A percentile compares a stretch with the other conserved stretches of the same genome.
Conservation (phyloP, 2,329 filamentous ascomycete species). For the Rhynchosporium secalis region DNA sequence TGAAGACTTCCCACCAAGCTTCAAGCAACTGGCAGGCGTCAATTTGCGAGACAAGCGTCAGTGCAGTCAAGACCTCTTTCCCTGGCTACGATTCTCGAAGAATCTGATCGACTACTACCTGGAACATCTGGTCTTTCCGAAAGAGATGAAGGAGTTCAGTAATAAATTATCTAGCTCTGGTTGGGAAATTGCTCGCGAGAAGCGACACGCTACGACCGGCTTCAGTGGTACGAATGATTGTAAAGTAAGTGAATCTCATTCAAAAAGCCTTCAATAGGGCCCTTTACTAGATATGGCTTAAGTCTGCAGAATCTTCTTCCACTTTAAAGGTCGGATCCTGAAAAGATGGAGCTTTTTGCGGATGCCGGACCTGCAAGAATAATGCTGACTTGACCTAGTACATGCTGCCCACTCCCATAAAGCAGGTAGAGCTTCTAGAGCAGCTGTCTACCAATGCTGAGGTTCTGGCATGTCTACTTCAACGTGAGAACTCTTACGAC, state of each 20-base stretch:
- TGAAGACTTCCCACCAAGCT: slow-evolving; percentile 40
- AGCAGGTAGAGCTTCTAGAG: slow-evolving; percentile 53
- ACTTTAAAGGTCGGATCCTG: not conserved
- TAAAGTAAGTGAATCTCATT: slow-evolving; percentile 5
- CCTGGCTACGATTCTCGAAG: slow-evolving; percentile 52
- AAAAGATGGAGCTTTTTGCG: not conserved
- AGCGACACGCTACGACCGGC: slow-evolving; percentile 57
- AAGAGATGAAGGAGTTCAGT: slow-evolving; percentile 62
- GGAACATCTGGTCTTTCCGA: slow-evolving; percentile 57
- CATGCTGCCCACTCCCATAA: slow-evolving; percentile 40
- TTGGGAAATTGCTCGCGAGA: slow-evolving; percentile 58
- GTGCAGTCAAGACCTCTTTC: slow-evolving; percentile 53
- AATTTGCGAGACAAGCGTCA: slow-evolving; percentile 58
- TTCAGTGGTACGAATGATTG: slow-evolving; percentile 51
- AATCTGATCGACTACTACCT: slow-evolving; percentile 64
- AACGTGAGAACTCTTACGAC: slow-evolving; percentile 49
- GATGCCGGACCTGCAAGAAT: not conserved
- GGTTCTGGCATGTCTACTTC: slow-evolving; percentile 60
- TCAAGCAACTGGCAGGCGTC: slow-evolving; percentile 49
- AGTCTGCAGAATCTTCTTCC: not conserved
- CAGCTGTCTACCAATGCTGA: slow-evolving; percentile 67
- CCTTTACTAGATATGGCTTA: not conserved
- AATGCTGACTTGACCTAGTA: not conserved
- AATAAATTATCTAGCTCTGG: slow-evolving; percentile 64
- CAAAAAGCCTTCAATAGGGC: not conserved